Conservation (phyloP, 495 filamentous ascomycete genomes). For the Xylaria venustula region DNA sequence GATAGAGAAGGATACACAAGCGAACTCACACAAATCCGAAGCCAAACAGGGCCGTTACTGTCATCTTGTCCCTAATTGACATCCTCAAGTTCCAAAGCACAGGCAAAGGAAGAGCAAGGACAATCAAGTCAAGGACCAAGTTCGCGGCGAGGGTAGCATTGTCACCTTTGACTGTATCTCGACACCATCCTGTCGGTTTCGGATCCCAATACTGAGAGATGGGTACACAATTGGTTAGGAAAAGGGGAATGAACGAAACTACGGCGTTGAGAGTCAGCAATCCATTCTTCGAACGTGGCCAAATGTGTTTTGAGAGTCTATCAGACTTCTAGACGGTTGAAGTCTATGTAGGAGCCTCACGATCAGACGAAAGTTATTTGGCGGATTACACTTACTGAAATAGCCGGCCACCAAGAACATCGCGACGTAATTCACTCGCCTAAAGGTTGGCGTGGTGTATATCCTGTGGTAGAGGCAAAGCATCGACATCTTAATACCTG, state of each 20-base stretch:
- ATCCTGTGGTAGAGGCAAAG: slow-evolving; percentile 11
- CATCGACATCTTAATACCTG: slow-evolving; percentile 9
- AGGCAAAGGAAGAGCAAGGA: slow-evolving; percentile 38
- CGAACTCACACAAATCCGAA: slow-evolving; percentile 34
- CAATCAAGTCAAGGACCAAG: slow-evolving; percentile 37
- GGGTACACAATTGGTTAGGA: slow-evolving; percentile 13
- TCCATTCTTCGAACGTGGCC: neutral
- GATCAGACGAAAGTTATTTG: neutral
- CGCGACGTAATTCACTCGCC: slow-evolving; percentile 1
- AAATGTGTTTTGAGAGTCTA: neutral
- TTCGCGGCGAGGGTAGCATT: slow-evolving; percentile 35
- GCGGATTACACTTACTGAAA: neutral
- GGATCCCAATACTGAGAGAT: slow-evolving; percentile 18
- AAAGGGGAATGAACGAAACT: slow-evolving; percentile 11
- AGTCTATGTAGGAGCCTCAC: neutral
- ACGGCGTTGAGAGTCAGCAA: neutral
- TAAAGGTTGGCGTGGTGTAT: slow-evolving; percentile 14
- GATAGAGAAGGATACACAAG: slow-evolving; percentile 8
- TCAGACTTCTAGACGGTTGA: neutral
- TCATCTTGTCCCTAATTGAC: slow-evolving; percentile 33
- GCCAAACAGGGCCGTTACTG: slow-evolving; percentile 39
- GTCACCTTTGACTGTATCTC: slow-evolving; percentile 6
- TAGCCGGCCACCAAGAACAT: slow-evolving; percentile 3
- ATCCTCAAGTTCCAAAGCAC: slow-evolving; percentile 41
- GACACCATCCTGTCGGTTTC: slow-evolving; percentile 11